Percentiles rank a stretch among this genome's conserved stretches.
Evolutionary conservation across 345 rosid genomes (phyloP).

Genomic region (Populus simonii): DNA sequence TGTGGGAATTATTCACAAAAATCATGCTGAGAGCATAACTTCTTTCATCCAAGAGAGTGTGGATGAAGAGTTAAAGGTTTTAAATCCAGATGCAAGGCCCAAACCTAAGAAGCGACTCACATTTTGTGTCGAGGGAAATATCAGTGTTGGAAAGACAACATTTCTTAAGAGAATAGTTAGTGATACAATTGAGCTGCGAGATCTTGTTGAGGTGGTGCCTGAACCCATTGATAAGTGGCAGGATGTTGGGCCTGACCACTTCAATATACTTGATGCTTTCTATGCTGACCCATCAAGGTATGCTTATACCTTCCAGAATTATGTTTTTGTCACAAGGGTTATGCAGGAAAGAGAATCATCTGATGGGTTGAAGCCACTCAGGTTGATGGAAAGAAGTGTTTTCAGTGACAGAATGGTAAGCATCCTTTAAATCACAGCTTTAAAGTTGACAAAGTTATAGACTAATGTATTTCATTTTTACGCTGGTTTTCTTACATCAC

Average conservation of each 20-base stretch:
- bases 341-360: conserved; percentile 99
- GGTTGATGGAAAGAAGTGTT: conserved; percentile 97
- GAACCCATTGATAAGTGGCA: conserved; percentile 98
- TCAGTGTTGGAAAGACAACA: conserved; percentile 95
- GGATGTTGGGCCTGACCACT: conserved; percentile 95
- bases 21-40: conserved; percentile 95
- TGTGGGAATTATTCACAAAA: conserved; percentile 83
- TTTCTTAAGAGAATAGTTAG: conserved; percentile 94
- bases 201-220: conserved; percentile 96
- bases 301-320: conserved; percentile 98
- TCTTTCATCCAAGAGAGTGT: conserved; percentile 79
- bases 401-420: conserved; percentile 98
- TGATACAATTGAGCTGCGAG: conserved; percentile 87
- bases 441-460: not conserved
- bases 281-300: conserved; percentile 91
- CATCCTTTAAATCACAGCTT: not conserved
- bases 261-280: conserved; percentile 84
- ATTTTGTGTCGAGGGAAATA: conserved; percentile 95
- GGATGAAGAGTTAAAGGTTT: conserved; percentile 78
- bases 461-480: not conserved
- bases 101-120: conserved; percentile 62
- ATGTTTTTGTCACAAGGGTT: conserved; percentile 93
- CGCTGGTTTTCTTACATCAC: not conserved
- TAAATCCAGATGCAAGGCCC: conserved; percentile 37
- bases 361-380: conserved; percentile 78